Percentiles rank a stretch among this genome's conserved stretches.
These are phyloP conservation scores for Coniochaeta prunicola DNA, from an alignment of 2,329 filamentous ascomycete genomes.

Conservation along the genomic window DNA sequence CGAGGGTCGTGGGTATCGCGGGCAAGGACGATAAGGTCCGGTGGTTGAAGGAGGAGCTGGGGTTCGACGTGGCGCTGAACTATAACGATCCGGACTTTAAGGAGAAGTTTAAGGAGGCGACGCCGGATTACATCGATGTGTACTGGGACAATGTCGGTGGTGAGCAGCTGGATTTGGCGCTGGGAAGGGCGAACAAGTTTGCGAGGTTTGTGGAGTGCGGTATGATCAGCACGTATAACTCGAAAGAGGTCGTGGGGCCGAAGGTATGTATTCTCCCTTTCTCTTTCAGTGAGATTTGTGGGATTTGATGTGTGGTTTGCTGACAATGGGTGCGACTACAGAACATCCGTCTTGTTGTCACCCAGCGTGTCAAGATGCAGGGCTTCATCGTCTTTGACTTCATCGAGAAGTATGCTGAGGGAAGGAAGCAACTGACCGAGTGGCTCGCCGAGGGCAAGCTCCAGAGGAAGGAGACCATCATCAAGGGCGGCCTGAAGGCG, in stretches of 20 bases:
- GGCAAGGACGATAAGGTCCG: conserved; percentile 48
- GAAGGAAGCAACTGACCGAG: conserved; percentile 51
- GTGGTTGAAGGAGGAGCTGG: conserved; percentile 46
- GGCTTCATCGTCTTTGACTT: conserved; percentile 72
- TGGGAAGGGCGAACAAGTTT: conserved; percentile 53
- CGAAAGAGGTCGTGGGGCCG: conserved; percentile 37
- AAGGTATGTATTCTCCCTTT: conserved; percentile 26
- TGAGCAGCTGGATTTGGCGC: conserved; percentile 60
- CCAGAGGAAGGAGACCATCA: conserved; percentile 62
- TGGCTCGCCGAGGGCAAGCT: conserved; percentile 70
- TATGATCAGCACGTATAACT: conserved; percentile 63
- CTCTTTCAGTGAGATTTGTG: neutral
- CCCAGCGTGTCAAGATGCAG: conserved; percentile 49
- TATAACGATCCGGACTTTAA: conserved; percentile 46
- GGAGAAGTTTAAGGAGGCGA: conserved; percentile 42
- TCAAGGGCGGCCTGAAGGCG: conserved; percentile 58
- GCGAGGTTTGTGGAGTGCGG: conserved; percentile 67
- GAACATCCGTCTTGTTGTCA: conserved; percentile 19
- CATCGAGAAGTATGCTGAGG: conserved; percentile 46
- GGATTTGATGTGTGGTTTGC: neutral
- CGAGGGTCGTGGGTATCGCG: conserved; percentile 45
- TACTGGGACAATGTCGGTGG: conserved; percentile 70
- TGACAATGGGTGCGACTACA: conserved; percentile 11
- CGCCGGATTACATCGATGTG: conserved; percentile 54
- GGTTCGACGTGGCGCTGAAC: conserved; percentile 50